These are phyloP conservation scores for Backusella macrospora DNA, from an alignment of 192 early-diverging fungal genomes.

Conservation along the genomic window DNA sequence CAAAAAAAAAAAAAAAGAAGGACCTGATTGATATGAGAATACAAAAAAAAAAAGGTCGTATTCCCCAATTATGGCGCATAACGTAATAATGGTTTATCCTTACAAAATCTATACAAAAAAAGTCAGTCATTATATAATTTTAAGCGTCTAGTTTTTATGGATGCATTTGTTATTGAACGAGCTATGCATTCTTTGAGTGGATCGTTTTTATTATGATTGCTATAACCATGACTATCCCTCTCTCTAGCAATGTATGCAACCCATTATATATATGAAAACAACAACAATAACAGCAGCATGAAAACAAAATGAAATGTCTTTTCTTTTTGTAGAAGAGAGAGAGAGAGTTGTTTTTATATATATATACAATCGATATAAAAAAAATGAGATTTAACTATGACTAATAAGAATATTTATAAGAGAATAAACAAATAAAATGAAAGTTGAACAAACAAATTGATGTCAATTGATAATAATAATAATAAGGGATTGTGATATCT, in stretches of 20 bases:
- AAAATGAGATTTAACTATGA: not conserved
- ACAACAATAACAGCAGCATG: too few species aligned
- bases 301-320: too few species aligned
- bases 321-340: too few species aligned
- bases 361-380: too few species aligned
- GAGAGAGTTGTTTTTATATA: too few species aligned
- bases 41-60: not conserved
- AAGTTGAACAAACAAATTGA: not conserved
- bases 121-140: not conserved
- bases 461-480: not conserved
- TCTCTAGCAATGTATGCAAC: too few species aligned
- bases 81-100: not conserved
- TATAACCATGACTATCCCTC: not conserved
- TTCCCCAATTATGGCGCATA: constrained; percentile 2
- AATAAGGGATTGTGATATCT: too few species aligned
- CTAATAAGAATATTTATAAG: constrained; percentile 5
- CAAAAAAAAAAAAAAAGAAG: not conserved
- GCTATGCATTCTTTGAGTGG: constrained; percentile 24
- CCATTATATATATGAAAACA: too few species aligned
- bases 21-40: constrained; percentile 8
- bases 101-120: not conserved
- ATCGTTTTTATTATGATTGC: not conserved
- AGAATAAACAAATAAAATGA: not conserved
- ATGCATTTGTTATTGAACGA: constrained; percentile 32
- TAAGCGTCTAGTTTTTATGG: constrained; percentile 12